Evolutionary conservation across 345 rosid species (phyloP).

Genomic region (Draba incana): DNA sequence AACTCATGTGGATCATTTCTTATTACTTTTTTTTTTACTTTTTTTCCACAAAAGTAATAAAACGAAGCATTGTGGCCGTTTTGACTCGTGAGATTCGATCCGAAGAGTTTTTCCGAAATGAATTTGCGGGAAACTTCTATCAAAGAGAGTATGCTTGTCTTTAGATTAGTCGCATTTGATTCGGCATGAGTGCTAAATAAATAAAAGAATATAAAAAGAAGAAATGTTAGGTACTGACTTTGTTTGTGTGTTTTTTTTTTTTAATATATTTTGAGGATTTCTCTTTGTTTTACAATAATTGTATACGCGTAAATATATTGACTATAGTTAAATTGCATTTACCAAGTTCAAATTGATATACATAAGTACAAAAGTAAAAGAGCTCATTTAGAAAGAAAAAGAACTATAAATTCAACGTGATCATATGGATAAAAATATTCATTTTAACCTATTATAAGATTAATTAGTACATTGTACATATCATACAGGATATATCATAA

Average conservation of each 20-base stretch:
- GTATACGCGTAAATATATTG: not conserved
- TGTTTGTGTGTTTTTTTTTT: slow-evolving; percentile 25
- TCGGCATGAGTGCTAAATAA: too few relatives aligned
- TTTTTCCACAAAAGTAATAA: not conserved
- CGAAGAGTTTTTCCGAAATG: too few relatives aligned
- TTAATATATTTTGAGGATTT: not conserved
- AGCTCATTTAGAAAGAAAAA: not conserved
- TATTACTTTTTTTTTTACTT: not conserved
- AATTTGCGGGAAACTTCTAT: too few relatives aligned
- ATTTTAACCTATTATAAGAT: too few relatives aligned
- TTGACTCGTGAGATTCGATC: too few relatives aligned
- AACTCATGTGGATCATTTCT: slow-evolving; percentile 1
- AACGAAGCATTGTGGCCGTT: too few relatives aligned
- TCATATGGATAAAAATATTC: not conserved
- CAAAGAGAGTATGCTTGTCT: too few relatives aligned
- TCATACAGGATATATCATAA: too few relatives aligned
- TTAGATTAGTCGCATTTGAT: too few relatives aligned
- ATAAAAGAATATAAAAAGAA: not conserved
- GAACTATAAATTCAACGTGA: not conserved
- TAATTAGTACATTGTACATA: too few relatives aligned
- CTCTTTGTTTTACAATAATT: slow-evolving; percentile 1
- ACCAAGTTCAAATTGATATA: not conserved
- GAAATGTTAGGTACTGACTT: slow-evolving; percentile 42
- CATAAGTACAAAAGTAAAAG: not conserved
- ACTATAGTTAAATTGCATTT: slow-evolving; percentile 10